These are phyloP conservation scores for Xylaria bambusicola DNA, from an alignment of 495 filamentous ascomycete species.

Conservation along the genomic window DNA sequence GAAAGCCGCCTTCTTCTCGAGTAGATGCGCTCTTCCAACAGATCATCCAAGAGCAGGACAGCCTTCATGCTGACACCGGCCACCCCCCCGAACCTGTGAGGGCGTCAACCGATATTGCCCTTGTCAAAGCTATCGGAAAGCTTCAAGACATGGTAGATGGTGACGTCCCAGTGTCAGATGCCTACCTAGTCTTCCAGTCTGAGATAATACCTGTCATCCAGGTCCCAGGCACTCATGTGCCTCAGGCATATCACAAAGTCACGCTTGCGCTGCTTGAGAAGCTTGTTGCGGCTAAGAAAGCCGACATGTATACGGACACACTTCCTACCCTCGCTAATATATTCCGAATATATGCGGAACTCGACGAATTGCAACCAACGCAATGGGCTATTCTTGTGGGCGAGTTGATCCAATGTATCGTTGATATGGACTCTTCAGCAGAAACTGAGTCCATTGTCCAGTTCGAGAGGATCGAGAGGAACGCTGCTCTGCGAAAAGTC, in stretches of 20 bases:
- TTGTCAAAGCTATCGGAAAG: constrained; percentile 33
- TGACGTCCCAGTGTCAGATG: constrained; percentile 25
- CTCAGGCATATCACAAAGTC: constrained; percentile 24
- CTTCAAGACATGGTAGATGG: constrained; percentile 41
- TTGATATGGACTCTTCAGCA: constrained; percentile 27
- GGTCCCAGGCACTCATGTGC: constrained; percentile 20
- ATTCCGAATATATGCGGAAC: constrained; percentile 37
- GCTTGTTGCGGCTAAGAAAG: constrained; percentile 35
- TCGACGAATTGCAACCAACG: constrained; percentile 31
- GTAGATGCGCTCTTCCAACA: constrained; percentile 30
- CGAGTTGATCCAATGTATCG: constrained; percentile 35
- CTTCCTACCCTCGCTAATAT: constrained; percentile 46
- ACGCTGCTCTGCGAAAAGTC: constrained; percentile 32
- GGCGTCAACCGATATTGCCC: constrained; percentile 9
- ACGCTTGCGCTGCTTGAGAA: constrained; percentile 28
- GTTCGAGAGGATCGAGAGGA: constrained; percentile 27
- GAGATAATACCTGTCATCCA: constrained; percentile 36
- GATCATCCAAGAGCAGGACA: constrained; percentile 26
- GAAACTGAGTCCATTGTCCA: constrained; percentile 21
- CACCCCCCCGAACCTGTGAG: neutral
- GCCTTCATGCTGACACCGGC: constrained; percentile 5
- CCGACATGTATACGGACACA: constrained; percentile 30
- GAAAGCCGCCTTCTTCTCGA: constrained; percentile 7
- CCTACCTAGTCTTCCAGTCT: constrained; percentile 44
- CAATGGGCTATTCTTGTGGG: constrained; percentile 38